Evolutionary conservation across 257 asterid genomes (phyloP).

Genomic region (Dorcoceras hygrometricum): DNA sequence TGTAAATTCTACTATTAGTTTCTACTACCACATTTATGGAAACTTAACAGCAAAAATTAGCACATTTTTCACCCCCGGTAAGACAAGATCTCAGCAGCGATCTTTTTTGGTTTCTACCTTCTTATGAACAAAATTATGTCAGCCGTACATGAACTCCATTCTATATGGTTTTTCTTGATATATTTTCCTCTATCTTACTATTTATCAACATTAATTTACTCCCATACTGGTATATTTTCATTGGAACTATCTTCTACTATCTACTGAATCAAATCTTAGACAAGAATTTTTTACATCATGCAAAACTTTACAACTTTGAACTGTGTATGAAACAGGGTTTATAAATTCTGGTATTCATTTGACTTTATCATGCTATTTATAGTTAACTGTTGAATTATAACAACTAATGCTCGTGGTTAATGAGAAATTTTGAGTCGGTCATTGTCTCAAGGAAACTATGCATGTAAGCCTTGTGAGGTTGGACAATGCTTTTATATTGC

Average conservation of each 20-base stretch:
- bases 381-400: background rate
- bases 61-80: background rate
- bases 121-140: background rate
- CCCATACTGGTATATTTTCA: background rate
- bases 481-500: background rate
- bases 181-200: background rate
- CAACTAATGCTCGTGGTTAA: background rate
- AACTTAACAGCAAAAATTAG: too few relatives aligned
- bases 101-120: background rate
- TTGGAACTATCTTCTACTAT: background rate
- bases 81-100: background rate
- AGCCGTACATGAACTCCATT: background rate
- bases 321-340: background rate
- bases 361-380: background rate
- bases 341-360: background rate
- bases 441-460: background rate
- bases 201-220: background rate
- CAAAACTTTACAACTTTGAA: background rate
- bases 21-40: too few relatives aligned
- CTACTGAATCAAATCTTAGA: background rate
- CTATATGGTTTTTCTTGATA: too few relatives aligned
- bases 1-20: too few relatives aligned
- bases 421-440: background rate
- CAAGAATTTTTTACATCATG: background rate
- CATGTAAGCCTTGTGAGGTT: background rate